Base-by-base conservation (phyloP, 148 eudicot species). In the Spergularia bocconei region DNA sequence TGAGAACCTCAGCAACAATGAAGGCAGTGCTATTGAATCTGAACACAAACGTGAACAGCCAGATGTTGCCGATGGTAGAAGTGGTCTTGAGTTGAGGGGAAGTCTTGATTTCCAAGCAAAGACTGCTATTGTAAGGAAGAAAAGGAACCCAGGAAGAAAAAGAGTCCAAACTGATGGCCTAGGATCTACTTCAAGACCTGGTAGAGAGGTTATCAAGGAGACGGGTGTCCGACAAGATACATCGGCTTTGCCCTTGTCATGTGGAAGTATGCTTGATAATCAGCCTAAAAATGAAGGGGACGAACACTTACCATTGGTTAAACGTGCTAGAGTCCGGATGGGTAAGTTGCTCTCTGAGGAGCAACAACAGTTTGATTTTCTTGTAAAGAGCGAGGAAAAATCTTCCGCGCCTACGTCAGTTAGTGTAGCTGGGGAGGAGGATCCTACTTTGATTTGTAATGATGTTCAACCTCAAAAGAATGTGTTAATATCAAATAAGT, bases 251-350 rank as follows among this genome's bases (percentile, higher is more conserved):
- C 84, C 73, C 9, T 41, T 71, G 66, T 78, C 80, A 63, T 67
- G 67, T 82, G 91, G 67, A 20, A 84, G 50, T 33, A 33, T 67
- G 48, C 63, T 51, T 78, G 90, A 77, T 51, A 79, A 13, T 69
- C 73, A 64, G 76, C 70, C 84, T 2, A 89, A 89, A 84, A 93
- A 91, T 73, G 90, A 89, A 78, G 94, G 97, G 77, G 99, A 95
- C 69, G 91, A 95, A 84, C 99, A 95, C 78, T 80, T 95, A 44
- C 99, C 99, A 7, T 82, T 95, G 47, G 92, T 88, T 51, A 95
- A 95, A 73, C 88, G 99, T 63, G 99, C 99, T 21, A 89, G 99
- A 82, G 94, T 92, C 67, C 89, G 99, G 74, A 92, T 92, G 99
- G 97, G 93, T 12, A 87, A 89, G 81, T 64, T 83, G 65, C 82